Conservation (phyloP, 2,329 filamentous ascomycete species). For the Akanthomyces dipterigenus region DNA sequence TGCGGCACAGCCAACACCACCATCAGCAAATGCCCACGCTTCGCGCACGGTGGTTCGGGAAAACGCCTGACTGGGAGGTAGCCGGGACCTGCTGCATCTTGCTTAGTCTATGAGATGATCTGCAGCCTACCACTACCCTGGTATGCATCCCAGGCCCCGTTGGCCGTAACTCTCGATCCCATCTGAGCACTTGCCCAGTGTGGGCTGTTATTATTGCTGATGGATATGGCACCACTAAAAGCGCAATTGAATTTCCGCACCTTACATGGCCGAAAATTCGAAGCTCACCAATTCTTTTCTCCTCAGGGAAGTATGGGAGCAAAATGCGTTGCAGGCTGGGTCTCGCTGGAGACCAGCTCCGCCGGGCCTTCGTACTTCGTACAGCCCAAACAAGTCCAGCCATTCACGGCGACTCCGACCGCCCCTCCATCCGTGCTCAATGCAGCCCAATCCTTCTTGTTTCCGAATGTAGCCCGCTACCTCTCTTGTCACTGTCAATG, state of each 20-base stretch:
- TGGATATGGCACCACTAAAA: not conserved
- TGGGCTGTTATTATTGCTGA: not conserved
- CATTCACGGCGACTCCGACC: constrained; percentile 7
- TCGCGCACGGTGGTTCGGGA: not conserved
- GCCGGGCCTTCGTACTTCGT: not conserved
- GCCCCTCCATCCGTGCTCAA: constrained; percentile 8
- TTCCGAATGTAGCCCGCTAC: not conserved
- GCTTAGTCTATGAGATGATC: not conserved
- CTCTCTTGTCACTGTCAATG: not conserved
- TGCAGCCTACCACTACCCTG: not conserved
- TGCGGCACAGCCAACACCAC: too few relatives aligned
- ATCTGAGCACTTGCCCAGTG: not conserved
- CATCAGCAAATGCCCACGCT: too few relatives aligned
- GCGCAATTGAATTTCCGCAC: not conserved
- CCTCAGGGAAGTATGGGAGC: not conserved
- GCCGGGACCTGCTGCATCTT: not conserved
- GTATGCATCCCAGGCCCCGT: not conserved
- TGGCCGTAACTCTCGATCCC: not conserved
- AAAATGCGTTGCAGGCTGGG: not conserved
- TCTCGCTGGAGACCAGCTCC: not conserved
- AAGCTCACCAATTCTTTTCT: not conserved
- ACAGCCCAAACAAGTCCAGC: not conserved
- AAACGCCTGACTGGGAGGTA: not conserved
- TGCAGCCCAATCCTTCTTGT: not conserved
- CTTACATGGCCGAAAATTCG: not conserved